Evolutionary conservation across 1,139 yeast species (phyloP).

Genomic region (Blastobotrys persicus): DNA sequence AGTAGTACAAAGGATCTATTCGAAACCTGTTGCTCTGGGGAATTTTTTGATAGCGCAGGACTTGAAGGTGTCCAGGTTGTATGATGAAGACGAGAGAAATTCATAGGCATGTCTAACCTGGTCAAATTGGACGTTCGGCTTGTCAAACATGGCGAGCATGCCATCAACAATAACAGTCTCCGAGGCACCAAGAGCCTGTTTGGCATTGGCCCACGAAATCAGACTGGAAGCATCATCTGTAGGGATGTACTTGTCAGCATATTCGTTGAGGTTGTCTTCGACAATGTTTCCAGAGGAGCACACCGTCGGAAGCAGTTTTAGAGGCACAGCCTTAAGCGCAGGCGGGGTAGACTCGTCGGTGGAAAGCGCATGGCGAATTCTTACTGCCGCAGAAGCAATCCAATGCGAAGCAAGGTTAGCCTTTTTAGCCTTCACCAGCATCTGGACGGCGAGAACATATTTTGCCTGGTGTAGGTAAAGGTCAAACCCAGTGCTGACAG

Average conservation of each 20-base stretch:
- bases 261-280: slow-evolving; percentile 25
- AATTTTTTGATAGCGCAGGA: slow-evolving; percentile 20
- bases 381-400: slow-evolving; percentile 31
- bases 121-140: background rate
- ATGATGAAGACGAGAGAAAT: slow-evolving; percentile 14
- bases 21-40: slow-evolving; percentile 24
- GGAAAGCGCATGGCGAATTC: slow-evolving; percentile 30
- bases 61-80: slow-evolving; percentile 20
- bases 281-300: slow-evolving; percentile 31
- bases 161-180: slow-evolving; percentile 16
- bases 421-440: slow-evolving; percentile 41
- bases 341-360: slow-evolving; percentile 30
- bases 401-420: slow-evolving; percentile 33
- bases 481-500: slow-evolving; percentile 46
- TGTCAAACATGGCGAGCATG: slow-evolving; percentile 7
- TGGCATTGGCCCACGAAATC: slow-evolving; percentile 25
- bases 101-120: slow-evolving; percentile 20
- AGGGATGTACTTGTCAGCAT: slow-evolving; percentile 28
- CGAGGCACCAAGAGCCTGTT: slow-evolving; percentile 21
- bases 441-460: slow-evolving; percentile 46
- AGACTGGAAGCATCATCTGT: slow-evolving; percentile 15
- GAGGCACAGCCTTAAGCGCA: slow-evolving; percentile 34
- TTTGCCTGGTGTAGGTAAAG: slow-evolving; percentile 45
- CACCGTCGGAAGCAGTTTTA: slow-evolving; percentile 33
- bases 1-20: slow-evolving; percentile 14